Evolutionary conservation across 2,329 filamentous ascomycete species (phyloP).

Genomic region (Cordyceps pruinosa): DNA sequence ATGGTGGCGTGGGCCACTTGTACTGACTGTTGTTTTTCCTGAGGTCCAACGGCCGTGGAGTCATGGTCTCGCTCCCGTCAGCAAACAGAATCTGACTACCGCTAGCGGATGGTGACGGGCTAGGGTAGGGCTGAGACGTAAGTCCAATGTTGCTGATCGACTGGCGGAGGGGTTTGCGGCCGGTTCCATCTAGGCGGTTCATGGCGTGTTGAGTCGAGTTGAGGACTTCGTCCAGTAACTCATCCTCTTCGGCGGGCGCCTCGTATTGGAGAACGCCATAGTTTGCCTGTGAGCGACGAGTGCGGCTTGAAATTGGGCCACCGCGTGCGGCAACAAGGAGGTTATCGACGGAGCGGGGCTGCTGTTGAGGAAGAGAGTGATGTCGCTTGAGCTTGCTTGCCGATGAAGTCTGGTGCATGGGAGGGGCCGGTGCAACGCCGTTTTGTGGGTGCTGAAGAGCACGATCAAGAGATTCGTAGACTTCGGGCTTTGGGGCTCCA

Average conservation of each 20-base stretch:
- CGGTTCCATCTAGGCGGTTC: slow-evolving; percentile 55
- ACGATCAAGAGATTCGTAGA: slow-evolving; percentile 55
- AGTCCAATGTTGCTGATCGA: slow-evolving; percentile 58
- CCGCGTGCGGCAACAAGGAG: slow-evolving; percentile 48
- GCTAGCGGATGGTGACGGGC: slow-evolving; percentile 71
- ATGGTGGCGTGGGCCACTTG: slow-evolving; percentile 94
- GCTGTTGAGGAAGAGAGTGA: slow-evolving; percentile 57
- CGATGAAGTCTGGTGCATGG: slow-evolving; percentile 42
- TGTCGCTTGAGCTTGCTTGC: slow-evolving; percentile 55
- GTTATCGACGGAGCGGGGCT: slow-evolving; percentile 58
- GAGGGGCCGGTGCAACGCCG: slow-evolving; percentile 38
- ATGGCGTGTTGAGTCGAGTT: slow-evolving; percentile 69
- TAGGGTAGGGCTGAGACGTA: slow-evolving; percentile 53
- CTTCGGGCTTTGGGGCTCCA: slow-evolving; percentile 46
- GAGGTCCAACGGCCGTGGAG: slow-evolving; percentile 66
- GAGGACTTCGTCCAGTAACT: slow-evolving; percentile 84
- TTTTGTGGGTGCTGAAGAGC: slow-evolving; percentile 46
- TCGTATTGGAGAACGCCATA: slow-evolving; percentile 82
- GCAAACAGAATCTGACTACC: slow-evolving; percentile 70
- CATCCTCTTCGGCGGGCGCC: slow-evolving; percentile 92
- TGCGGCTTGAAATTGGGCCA: slow-evolving; percentile 69
- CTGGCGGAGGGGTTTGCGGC: slow-evolving; percentile 43
- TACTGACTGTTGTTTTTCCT: slow-evolving; percentile 47
- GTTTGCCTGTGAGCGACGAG: slow-evolving; percentile 65
- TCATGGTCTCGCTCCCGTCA: slow-evolving; percentile 53